Conservation (phyloP, 129 eudicot genomes). For the Daucus carota region DNA sequence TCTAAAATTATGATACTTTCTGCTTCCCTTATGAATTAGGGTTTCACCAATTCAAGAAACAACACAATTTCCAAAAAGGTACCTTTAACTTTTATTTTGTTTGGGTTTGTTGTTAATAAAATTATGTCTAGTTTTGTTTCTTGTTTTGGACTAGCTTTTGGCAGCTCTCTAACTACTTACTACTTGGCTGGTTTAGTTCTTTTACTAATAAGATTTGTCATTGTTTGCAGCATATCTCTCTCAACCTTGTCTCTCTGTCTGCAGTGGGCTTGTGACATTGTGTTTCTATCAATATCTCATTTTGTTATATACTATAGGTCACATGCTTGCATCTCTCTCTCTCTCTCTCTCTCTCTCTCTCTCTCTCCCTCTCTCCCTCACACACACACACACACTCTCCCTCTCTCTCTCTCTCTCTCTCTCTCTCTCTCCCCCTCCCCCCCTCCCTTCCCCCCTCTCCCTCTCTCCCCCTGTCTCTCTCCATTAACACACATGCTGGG, state of each 20-base stretch:
- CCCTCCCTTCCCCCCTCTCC: no score
- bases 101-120: not conserved
- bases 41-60: conserved; percentile 17
- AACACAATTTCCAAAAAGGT: conserved; percentile 24
- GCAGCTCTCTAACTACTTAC: not conserved
- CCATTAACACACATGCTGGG: no score
- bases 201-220: conserved; percentile 5
- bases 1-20: not conserved
- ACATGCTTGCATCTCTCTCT: not conserved
- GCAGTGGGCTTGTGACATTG: conserved; percentile 1
- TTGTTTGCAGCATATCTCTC: conserved; percentile 9
- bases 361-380: no score
- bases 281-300: not conserved
- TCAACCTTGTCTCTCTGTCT: conserved; percentile 13
- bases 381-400: no score
- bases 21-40: not conserved
- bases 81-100: conserved; percentile 11
- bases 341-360: no score
- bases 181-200: not conserved
- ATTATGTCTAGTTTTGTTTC: conserved; percentile 11
- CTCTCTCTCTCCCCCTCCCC: no score
- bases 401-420: no score
- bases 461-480: no score
- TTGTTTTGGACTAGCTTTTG: conserved; percentile 12
- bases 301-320: not conserved